Conservation (phyloP, 2,329 filamentous ascomycete genomes). For the Simplicillium sp. region DNA sequence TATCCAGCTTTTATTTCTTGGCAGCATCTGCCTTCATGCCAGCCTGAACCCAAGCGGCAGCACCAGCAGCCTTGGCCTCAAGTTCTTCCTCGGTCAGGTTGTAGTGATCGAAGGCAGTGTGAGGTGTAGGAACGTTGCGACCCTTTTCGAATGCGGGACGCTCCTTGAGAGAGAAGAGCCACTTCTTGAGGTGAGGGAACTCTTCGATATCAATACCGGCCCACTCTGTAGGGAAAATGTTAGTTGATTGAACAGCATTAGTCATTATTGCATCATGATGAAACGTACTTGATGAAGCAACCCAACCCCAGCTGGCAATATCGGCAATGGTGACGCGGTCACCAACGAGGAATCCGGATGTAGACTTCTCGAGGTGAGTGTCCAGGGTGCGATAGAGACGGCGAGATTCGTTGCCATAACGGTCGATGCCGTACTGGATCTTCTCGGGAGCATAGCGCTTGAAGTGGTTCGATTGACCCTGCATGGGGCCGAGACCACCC, state of each 20-base stretch:
- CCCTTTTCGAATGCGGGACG: conserved; percentile 69
- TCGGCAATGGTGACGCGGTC: conserved; percentile 67
- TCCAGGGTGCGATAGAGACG: conserved; percentile 73
- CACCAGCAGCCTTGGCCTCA: conserved; percentile 43
- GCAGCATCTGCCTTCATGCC: conserved; percentile 60
- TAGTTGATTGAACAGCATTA: conserved; percentile 4
- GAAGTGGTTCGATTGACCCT: conserved; percentile 77
- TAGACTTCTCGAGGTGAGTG: conserved; percentile 51
- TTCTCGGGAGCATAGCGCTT: conserved; percentile 71
- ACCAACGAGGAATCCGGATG: conserved; percentile 53
- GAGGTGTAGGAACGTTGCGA: conserved; percentile 57
- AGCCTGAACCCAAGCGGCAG: conserved; percentile 55
- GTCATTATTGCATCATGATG: neutral
- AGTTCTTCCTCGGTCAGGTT: conserved; percentile 39
- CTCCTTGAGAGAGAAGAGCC: conserved; percentile 62
- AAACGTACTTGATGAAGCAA: conserved; percentile 39
- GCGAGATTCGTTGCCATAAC: conserved; percentile 77
- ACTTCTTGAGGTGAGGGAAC: conserved; percentile 67
- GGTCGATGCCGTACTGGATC: conserved; percentile 73
- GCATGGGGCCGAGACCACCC: conserved; percentile 73
- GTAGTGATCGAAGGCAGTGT: conserved; percentile 47
- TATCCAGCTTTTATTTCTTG: conserved; percentile 17
- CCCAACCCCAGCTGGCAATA: conserved; percentile 74
- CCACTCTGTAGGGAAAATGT: conserved; percentile 19
- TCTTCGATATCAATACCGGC: conserved; percentile 52